Conservation (phyloP, 1,284 basidiomycete genomes). For the Macrocystidia cucumis region DNA sequence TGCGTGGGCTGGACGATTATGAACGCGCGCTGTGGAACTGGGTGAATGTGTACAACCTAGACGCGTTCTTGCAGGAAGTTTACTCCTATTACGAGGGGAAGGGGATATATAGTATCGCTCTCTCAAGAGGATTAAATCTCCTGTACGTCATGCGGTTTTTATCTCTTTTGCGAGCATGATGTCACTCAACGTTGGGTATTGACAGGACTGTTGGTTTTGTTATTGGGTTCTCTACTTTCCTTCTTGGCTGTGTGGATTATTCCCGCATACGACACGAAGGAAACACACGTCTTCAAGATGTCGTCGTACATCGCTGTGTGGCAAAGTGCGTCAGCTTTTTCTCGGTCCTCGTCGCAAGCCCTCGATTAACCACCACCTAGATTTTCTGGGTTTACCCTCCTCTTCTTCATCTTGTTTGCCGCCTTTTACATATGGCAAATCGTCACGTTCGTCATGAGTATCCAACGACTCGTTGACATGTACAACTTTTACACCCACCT, state of each 20-base stretch:
- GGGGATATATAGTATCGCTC: conserved; percentile 90
- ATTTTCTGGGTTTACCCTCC: conserved; percentile 74
- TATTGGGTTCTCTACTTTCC: conserved; percentile 93
- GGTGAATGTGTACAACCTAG: conserved; percentile 97
- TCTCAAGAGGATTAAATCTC: conserved; percentile 83
- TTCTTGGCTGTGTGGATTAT: conserved; percentile 94
- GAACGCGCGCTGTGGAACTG: conserved; percentile 96
- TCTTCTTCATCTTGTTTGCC: conserved; percentile 80
- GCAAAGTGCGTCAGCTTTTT: conserved; percentile 49
- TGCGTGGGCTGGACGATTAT: conserved; percentile 74
- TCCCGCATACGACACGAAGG: conserved; percentile 60
- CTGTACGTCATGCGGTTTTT: conserved; percentile 54
- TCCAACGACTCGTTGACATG: conserved; percentile 82
- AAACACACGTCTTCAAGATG: conserved; percentile 65
- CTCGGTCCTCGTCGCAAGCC: conserved; percentile 11
- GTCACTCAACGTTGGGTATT: conserved; percentile 10
- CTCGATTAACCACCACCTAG: too few relatives aligned
- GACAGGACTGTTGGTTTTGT: conserved; percentile 93
- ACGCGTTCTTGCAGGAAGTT: conserved; percentile 91
- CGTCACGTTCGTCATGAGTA: conserved; percentile 51
- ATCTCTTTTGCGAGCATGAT: conserved; percentile 12
- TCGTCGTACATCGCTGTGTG: conserved; percentile 76
- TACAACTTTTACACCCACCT: conserved; percentile 86
- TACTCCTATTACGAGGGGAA: conserved; percentile 96
- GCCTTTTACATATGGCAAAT: conserved; percentile 79